A percentile compares a stretch with the other conserved stretches of the same genome.
Evolutionary conservation across 139 green algal genomes (phyloP).

Genomic region (Tetratostichococcus sp.): DNA sequence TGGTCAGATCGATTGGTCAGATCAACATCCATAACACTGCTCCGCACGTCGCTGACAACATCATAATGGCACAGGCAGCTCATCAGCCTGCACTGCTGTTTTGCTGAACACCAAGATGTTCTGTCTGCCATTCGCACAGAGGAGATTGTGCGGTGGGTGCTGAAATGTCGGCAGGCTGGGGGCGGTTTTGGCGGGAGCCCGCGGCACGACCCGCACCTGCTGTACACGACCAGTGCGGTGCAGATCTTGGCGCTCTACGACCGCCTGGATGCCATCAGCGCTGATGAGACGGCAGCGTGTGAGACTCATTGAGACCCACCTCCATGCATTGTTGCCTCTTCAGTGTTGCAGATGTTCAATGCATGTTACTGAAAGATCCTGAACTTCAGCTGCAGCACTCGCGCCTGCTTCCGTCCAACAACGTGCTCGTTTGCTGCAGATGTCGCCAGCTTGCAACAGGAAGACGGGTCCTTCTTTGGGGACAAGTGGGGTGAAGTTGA

Average conservation of each 20-base stretch:
- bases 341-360: neutral
- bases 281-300: constrained; percentile 67
- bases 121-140: too few species aligned
- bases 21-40: too few species aligned
- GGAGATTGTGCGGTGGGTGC: constrained; percentile 50
- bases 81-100: too few species aligned
- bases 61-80: too few species aligned
- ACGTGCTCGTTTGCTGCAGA: constrained; percentile 55
- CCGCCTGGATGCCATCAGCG: constrained; percentile 69
- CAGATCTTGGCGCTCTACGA: constrained; percentile 90
- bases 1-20: too few species aligned
- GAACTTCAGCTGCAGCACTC: too few species aligned
- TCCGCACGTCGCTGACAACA: too few species aligned
- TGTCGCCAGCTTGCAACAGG: constrained; percentile 71
- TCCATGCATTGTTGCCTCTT: neutral
- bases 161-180: constrained; percentile 52
- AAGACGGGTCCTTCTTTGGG: constrained; percentile 89
- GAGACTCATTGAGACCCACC: constrained; percentile 5
- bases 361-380: too few species aligned
- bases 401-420: too few species aligned
- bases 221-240: constrained; percentile 95
- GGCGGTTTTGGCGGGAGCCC: constrained; percentile 84
- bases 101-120: too few species aligned
- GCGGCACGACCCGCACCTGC: constrained; percentile 89
- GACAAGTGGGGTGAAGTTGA: constrained; percentile 97